Conservation (phyloP, 129 eudicot genomes). For the Deinandra increscens region DNA sequence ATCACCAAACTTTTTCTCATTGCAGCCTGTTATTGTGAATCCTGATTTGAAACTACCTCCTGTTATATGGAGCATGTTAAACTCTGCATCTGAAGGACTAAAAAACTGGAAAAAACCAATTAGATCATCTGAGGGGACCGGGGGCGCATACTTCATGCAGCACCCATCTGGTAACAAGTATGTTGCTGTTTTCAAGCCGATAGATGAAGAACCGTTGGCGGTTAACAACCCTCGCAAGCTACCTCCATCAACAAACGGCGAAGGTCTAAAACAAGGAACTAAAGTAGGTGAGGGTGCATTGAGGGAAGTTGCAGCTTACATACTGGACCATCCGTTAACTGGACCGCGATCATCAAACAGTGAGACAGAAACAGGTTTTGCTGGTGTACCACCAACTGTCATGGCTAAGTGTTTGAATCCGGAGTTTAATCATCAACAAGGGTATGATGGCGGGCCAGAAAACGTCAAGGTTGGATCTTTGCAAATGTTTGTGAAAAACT, state of each 20-base stretch:
- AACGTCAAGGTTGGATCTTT: too few relatives aligned
- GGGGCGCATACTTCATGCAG: slow-evolving; percentile 63
- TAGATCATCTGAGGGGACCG: too few relatives aligned
- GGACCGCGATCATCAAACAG: slow-evolving; percentile 31
- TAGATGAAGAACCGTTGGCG: slow-evolving; percentile 71
- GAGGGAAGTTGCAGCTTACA: slow-evolving; percentile 67
- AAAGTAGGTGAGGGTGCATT: slow-evolving; percentile 64
- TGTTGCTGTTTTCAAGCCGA: slow-evolving; percentile 54
- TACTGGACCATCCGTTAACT: slow-evolving; percentile 55
- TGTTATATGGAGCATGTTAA: slow-evolving; percentile 37
- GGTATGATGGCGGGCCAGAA: too few relatives aligned
- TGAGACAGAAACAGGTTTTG: too few relatives aligned
- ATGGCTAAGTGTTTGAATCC: too few relatives aligned
- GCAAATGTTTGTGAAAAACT: too few relatives aligned
- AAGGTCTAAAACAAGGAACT: too few relatives aligned
- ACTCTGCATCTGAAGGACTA: slow-evolving; percentile 41
- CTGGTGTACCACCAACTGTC: too few relatives aligned
- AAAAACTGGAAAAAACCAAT: slow-evolving; percentile 40
- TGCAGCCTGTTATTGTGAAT: slow-evolving; percentile 47
- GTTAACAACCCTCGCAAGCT: slow-evolving; percentile 54
- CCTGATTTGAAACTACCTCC: too few relatives aligned
- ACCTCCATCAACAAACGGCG: slow-evolving; percentile 50
- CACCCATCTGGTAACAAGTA: slow-evolving; percentile 44
- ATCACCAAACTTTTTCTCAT: slow-evolving; percentile 32
- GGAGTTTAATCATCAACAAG: too few relatives aligned